Evolutionary conservation across 352 stramenopile species (phyloP).

Genomic region (Labyrinthula sp.): DNA sequence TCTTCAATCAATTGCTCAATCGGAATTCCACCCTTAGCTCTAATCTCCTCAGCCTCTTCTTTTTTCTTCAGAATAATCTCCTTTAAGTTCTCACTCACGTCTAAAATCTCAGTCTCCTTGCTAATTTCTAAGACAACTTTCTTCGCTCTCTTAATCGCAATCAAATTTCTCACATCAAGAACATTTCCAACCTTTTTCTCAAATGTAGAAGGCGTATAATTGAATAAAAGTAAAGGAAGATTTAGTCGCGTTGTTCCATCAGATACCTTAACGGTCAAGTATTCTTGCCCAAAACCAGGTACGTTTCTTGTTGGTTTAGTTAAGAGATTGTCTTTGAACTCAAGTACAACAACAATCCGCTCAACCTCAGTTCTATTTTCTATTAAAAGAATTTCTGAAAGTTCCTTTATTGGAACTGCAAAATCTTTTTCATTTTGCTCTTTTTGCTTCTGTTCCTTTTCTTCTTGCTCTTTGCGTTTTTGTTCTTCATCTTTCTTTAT

Average conservation of each 20-base stretch:
- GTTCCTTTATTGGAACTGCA: slow-evolving; percentile 9
- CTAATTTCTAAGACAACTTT: slow-evolving; percentile 15
- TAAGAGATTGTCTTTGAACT: slow-evolving; percentile 18
- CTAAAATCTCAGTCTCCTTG: slow-evolving; percentile 13
- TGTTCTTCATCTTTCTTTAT: slow-evolving; percentile 44
- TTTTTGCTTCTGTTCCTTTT: slow-evolving; percentile 42
- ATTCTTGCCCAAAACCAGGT: slow-evolving; percentile 4
- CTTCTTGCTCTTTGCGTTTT: slow-evolving; percentile 40
- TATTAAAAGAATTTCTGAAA: slow-evolving; percentile 12
- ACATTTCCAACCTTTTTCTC: slow-evolving; percentile 13
- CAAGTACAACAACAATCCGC: slow-evolving; percentile 13
- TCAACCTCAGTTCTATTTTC: slow-evolving; percentile 17
- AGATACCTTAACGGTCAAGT: slow-evolving; percentile 13
- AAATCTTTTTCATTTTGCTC: slow-evolving; percentile 23
- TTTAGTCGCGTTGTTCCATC: slow-evolving; percentile 21
- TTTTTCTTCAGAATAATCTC: slow-evolving; percentile 24
- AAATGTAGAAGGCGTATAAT: slow-evolving; percentile 17
- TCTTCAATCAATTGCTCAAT: slow-evolving; percentile 24
- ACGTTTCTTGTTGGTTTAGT: too few relatives aligned
- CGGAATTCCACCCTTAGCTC: slow-evolving; percentile 21
- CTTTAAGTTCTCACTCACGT: slow-evolving; percentile 17
- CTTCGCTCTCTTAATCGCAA: slow-evolving; percentile 17
- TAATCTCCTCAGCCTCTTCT: slow-evolving; percentile 24
- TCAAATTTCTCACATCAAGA: slow-evolving; percentile 19
- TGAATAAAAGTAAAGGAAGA: slow-evolving; percentile 17